Evolutionary conservation across 768 basidiomycete genomes (phyloP).

Genomic region (Macrolepiota dolichaula): DNA sequence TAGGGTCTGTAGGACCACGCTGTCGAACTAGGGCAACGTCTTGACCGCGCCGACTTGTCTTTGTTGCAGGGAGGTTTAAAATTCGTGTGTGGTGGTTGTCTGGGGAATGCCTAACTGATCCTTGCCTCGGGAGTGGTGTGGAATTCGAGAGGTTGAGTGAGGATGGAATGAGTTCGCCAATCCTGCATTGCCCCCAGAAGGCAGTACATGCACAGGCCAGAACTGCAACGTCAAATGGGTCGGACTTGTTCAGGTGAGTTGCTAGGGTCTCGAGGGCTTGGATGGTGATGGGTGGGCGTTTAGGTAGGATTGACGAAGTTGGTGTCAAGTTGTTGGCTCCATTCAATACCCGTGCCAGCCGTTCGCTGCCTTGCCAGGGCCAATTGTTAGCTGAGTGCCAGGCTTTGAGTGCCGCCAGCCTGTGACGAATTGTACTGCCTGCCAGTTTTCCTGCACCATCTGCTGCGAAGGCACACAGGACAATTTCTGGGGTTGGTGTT

Average conservation of each 20-base stretch:
- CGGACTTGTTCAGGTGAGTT: slow-evolving; percentile 16
- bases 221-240: slow-evolving; percentile 27
- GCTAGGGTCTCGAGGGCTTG: background rate
- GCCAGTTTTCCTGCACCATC: background rate
- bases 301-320: background rate
- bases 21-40: no score
- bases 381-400: background rate
- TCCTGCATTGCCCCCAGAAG: slow-evolving; percentile 30
- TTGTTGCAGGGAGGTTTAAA: no score
- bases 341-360: slow-evolving; percentile 1
- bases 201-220: slow-evolving; percentile 26
- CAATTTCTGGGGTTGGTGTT: background rate
- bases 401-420: background rate
- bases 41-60: no score
- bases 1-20: no score
- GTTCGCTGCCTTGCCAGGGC: background rate
- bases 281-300: background rate
- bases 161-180: slow-evolving; percentile 23
- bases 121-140: no score
- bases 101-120: no score
- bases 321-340: slow-evolving; percentile 1
- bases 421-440: background rate
- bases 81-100: no score
- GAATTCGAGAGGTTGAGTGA: slow-evolving; percentile 13
- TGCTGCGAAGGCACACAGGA: background rate